Base-by-base conservation (phyloP, 768 basidiomycete genomes). In the Tulasnella sp. region DNA sequence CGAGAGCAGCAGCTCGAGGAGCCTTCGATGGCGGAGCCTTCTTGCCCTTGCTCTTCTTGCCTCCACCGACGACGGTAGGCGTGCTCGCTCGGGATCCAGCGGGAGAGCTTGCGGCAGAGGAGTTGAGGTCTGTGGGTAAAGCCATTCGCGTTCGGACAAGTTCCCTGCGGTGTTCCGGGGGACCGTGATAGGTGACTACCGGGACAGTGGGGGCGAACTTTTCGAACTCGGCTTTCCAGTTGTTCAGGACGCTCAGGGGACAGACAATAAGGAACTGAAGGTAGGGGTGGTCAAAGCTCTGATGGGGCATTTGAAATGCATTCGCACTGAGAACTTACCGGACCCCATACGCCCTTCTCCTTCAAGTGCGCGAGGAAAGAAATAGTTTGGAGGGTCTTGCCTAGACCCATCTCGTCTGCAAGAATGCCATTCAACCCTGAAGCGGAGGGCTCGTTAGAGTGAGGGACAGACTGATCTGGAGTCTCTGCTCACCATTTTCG, bases 291-390 rank as follows among this genome's bases (percentile, higher is more conserved):
- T 70, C 12, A 34, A 14, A 29, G n/a, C 16, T 14, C 5, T 35
- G 59, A 62, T 14, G 17, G 5, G 6, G 7, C 6, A 17, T 16
- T 4, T 0, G 3, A 9, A 8, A 29, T 22, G 42, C 34, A 16
- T 11, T 52, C 34, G 32, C 36, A 22, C n/a, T 41, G 29, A 17
- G 12, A 11, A 40, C 71, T 66, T 29, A 72, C 71, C 0, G 93
- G 92, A 17, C 86, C 85, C 73, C 83, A 84, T 62, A 90, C 87
- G 4, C 86, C 83, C 70, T 90, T 84, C 71, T 91, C 89, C 36
- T 93, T 89, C 0, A 99, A 84, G 80, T 95, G 90, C 0, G 95
- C 95, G 73, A 92, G 87, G 79, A 98, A 97, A 0, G 95, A 88
- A 59, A 99, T 99, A 0, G 89, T 92, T 84, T 99, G 97, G 0